Evolutionary conservation across 2,329 filamentous ascomycete genomes (phyloP).

Genomic region (Ascochyta fabae): DNA sequence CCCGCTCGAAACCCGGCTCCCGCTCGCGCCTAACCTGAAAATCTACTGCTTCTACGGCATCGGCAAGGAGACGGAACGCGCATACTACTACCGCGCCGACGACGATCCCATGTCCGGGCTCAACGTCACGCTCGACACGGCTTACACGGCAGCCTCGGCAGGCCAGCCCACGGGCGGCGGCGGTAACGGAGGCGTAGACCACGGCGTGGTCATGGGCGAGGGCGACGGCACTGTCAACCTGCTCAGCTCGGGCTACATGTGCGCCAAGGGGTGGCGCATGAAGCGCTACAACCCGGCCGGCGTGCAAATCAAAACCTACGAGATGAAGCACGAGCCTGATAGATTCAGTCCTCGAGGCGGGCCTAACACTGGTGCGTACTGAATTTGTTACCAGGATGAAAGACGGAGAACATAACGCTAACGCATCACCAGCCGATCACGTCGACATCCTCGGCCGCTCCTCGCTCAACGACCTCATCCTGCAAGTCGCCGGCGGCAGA

Average conservation of each 20-base stretch:
- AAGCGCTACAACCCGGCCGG: slow-evolving; percentile 91
- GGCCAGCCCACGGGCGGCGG: slow-evolving; percentile 5
- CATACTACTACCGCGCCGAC: slow-evolving; percentile 87
- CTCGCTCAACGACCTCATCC: slow-evolving; percentile 86
- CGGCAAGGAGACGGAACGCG: slow-evolving; percentile 89
- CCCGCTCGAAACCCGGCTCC: slow-evolving; percentile 85
- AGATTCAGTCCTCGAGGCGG: slow-evolving; percentile 81
- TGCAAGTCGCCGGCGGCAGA: slow-evolving; percentile 83
- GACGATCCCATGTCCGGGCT: slow-evolving; percentile 68
- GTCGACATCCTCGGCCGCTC: slow-evolving; percentile 93
- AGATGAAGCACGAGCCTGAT: slow-evolving; percentile 97
- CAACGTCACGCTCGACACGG: slow-evolving; percentile 66
- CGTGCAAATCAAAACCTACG: slow-evolving; percentile 80
- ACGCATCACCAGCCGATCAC: slow-evolving; percentile 71
- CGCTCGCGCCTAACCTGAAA: slow-evolving; percentile 85
- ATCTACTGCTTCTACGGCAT: slow-evolving; percentile 98
- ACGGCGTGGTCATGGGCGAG: slow-evolving; percentile 93
- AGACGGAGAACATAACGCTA: slow-evolving; percentile 1
- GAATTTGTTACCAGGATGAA: background rate
- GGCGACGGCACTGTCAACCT: slow-evolving; percentile 95
- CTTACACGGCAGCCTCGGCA: slow-evolving; percentile 49
- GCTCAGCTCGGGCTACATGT: slow-evolving; percentile 96
- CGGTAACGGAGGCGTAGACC: slow-evolving; percentile 64
- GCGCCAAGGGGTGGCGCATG: slow-evolving; percentile 90
- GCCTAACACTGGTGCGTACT: slow-evolving; percentile 64